Evolutionary conservation across 106 monocot genomes (phyloP), one percentile per base, ranked within the genome.

Genomic region (Dioscorea alata): DNA sequence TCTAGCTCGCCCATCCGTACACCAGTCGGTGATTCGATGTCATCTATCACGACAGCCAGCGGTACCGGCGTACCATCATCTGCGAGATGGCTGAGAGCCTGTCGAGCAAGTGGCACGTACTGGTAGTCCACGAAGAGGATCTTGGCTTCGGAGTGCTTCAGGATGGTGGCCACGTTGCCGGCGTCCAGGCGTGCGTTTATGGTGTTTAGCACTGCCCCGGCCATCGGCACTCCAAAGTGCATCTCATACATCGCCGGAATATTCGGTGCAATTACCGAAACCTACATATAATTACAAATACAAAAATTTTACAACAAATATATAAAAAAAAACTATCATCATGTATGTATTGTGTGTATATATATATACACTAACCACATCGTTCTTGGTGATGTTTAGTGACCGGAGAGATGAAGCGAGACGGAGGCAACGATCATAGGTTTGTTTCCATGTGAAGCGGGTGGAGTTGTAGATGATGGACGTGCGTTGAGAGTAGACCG

Each of bases 221-320:
- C 74, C 88, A 93, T 93, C 25, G 89, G 89, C 49, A 93, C 92
- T 12, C 65, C 88, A 32, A 93, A 93, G 76, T 93, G 92, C 76
- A 84, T 69, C 71, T 93, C 89, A 56, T 88, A 85, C 33, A 83
- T 23, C 0, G 88, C 86, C 8, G 89, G 86, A 1, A 86, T 50
- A 65, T 93, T 93, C 0, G 93, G 89, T 0, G 93, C 86, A 0
- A 89, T 68, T 4, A 93, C 79, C 0, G 93, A 93, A 4, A 93
- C 84, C 85, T 85, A 18, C 42, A 42, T 42, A 10, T 8, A 42
- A 42, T 3, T 10, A 3, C 0, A 42, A 1, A 42, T 10, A 42
- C 0, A 42, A 3, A 8, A 3, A 42, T 42, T 10, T 8, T 42
- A 42, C 5, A 3, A 42, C 42, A 42, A 42, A 42, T 5, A 8